Base-by-base conservation (phyloP, 2,329 filamentous ascomycete species). In the Leptographium radiaticola region DNA sequence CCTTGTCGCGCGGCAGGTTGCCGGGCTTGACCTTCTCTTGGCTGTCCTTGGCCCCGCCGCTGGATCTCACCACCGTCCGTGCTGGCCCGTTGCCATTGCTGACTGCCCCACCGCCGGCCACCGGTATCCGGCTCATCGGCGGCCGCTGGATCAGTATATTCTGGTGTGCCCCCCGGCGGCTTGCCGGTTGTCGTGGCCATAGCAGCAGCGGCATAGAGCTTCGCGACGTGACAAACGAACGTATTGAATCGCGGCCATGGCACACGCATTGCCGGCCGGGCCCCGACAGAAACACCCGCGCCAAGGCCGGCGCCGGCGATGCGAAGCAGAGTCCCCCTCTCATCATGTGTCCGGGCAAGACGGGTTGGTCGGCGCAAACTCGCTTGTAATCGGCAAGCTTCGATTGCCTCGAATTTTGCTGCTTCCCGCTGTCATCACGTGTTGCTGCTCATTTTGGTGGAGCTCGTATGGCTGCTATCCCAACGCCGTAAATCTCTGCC, bases 281-380 rank as follows among this genome's bases (percentile, higher is more conserved):
- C 31, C 15, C 39, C 25, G 46, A 20, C 8, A 40, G n/a, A 31
- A 78, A 75, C 49, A 76, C 70, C 52, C 69, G 66, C 47, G 71
- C 68, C 6, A 79, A 69, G 56, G 73, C 72, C 39, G 66, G 60
- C n/a, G 70, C 68, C 51, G 73, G 68, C 58, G 68, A 71, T 62
- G 70, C 71, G 44, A 74, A 59, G 57, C 71, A 75, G 53, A 59
- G 55, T 30, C 66, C 55, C 52, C 62, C 57, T 55, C 60, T 68
- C 72, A 76, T 76, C 25, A n/a, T 53, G 39, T 30, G 1, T 20
- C 33, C 13, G 16, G 49, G 15, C 16, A 39, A n/a, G 25, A 13
- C 25, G 12, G 30, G 13, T 20, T 45, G 15, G 43, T 31, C 25
- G 25, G 30, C 46, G 46, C 11, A 11, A 18, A 20, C n/a, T 36